Evolutionary conservation across 1,139 yeast species (phyloP).

Genomic region (Pichia sp.): DNA sequence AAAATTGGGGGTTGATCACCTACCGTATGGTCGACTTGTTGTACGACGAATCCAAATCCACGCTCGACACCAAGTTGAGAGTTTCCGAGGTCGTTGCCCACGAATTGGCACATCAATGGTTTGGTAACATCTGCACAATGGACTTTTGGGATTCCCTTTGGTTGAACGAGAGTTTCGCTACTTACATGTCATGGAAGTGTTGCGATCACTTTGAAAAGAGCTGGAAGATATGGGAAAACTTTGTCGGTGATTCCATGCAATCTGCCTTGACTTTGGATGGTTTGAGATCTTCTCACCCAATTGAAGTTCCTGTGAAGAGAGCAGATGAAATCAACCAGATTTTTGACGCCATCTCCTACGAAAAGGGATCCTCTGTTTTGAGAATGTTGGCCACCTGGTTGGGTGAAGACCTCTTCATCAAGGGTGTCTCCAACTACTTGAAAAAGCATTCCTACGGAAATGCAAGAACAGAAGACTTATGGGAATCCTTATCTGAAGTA

Average conservation of each 20-base stretch:
- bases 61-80: conserved; percentile 44
- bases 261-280: conserved; percentile 52
- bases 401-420: conserved; percentile 48
- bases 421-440: conserved; percentile 53
- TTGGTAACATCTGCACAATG: conserved; percentile 61
- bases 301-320: conserved; percentile 53
- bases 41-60: conserved; percentile 45
- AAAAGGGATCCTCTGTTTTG: conserved; percentile 54
- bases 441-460: conserved; percentile 48
- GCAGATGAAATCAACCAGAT: conserved; percentile 57
- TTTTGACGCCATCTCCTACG: conserved; percentile 54
- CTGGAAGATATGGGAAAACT: conserved; percentile 58
- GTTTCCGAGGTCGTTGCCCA: conserved; percentile 60
- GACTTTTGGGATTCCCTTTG: conserved; percentile 64
- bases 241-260: conserved; percentile 51
- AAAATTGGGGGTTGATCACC: conserved; percentile 57
- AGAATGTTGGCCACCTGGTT: conserved; percentile 55
- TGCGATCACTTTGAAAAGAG: conserved; percentile 51
- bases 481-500: conserved; percentile 48
- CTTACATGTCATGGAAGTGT: conserved; percentile 55
- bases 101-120: conserved; percentile 64
- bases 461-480: conserved; percentile 51
- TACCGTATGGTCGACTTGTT: conserved; percentile 53
- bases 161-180: conserved; percentile 62
- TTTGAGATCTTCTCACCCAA: conserved; percentile 55